phyloP scores from a whole-genome alignment of 257 asterid genomes.

The Rubia yunnanensis region DNA sequence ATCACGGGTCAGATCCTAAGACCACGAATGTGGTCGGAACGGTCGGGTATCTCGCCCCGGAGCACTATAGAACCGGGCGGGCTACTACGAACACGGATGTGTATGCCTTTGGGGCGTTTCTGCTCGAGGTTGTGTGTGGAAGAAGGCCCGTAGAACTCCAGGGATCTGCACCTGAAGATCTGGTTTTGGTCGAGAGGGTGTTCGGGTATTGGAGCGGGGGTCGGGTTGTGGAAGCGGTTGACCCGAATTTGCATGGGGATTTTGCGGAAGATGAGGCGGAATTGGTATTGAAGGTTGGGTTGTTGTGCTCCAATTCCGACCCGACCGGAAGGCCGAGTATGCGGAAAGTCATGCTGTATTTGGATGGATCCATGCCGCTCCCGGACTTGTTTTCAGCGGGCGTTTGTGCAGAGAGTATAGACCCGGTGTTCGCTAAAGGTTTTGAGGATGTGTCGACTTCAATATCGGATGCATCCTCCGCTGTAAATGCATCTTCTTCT shows the following conservation, averaged over 20 bases:
- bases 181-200: conserved; percentile 49
- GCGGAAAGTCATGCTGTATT: neutral
- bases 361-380: neutral
- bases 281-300: conserved; percentile 43
- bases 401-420: neutral
- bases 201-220: conserved; percentile 34
- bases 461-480: neutral
- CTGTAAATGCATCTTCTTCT: neutral
- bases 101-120: conserved; percentile 51
- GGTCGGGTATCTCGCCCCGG: too few relatives aligned
- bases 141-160: conserved; percentile 52
- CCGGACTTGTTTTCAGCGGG: neutral
- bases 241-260: conserved; percentile 30
- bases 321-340: conserved; percentile 10
- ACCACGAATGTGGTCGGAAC: conserved; percentile 54
- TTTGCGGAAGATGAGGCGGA: conserved; percentile 32
- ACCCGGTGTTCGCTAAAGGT: neutral
- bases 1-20: conserved; percentile 57
- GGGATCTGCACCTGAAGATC: conserved; percentile 10
- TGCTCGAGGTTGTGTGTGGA: conserved; percentile 63
- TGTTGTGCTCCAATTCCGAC: conserved; percentile 42
- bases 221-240: conserved; percentile 34
- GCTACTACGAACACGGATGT: conserved; percentile 56
- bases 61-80: conserved; percentile 47
- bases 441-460: neutral